Evolutionary conservation across 352 stramenopile species (phyloP), one percentile per base, ranked within the genome.

Genomic region (Pythium coloratum): DNA sequence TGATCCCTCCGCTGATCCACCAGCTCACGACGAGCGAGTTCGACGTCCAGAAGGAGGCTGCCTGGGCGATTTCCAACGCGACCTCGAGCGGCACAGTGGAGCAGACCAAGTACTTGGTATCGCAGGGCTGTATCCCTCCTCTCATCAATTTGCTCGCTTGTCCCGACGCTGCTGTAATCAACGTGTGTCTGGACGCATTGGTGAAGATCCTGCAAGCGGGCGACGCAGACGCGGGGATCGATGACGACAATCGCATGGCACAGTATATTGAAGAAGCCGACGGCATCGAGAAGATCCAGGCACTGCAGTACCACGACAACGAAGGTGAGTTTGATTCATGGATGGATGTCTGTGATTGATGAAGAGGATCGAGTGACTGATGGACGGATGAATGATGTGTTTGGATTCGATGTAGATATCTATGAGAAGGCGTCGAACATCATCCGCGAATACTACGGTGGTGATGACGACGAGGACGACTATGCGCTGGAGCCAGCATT

Each of bases 81-180:
- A 91, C 81, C 26, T 83, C 79, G 1, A 74, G 83, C 12, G 87
- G 87, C 47, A 98, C 81, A 50, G 80, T 81, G 12, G 78, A 98
- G 42, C 96, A 99, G 76, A 98, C 99, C 66, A 97, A 98, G 74
- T 98, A 98, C 82, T 81, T 99, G 68, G 94, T 99, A 9, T 76
- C 97, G 30, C 84, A 99, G 83, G 97, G 96, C 58, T 99, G 96
- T 73, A 99, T 99, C 67, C 83, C 88, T 34, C 95, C 97, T n/a
- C 80, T 99, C 36, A 98, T 98, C 70, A 96, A 99, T 46, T 75
- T 93, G 30, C 81, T 99, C 12, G 88, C 89, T 1, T 93, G 97
- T 24, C 86, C 90, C 26, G 98, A 99, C 77, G 76, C 89, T 1
- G 97, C 98, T 64, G 96, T 99, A 74, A 94, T 99, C 61, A 99